phyloP scores from a whole-genome alignment of 176 grass and related monocot species.

The Carex parvula region DNA sequence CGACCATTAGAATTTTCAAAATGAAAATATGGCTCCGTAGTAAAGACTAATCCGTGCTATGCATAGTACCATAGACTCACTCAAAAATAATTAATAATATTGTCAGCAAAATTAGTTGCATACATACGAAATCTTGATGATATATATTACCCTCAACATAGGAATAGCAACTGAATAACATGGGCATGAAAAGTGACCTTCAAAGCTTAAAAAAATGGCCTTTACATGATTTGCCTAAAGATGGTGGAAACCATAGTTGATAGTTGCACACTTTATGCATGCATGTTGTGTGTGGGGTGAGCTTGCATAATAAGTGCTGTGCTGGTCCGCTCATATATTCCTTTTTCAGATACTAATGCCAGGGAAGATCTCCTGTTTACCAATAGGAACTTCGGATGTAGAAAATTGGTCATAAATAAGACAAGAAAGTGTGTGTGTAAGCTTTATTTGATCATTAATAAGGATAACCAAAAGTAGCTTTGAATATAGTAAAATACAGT shows the following conservation, averaged over 20 bases:
- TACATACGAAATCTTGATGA: neutral
- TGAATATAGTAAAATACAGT: neutral
- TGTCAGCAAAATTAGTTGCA: neutral
- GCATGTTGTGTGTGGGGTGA: neutral
- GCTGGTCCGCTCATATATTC: neutral
- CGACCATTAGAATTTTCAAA: too few species aligned
- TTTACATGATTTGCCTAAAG: neutral
- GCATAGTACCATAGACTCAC: too few species aligned
- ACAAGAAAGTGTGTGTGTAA: neutral
- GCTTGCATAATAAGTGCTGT: neutral
- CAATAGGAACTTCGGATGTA: neutral
- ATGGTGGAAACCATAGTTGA: neutral
- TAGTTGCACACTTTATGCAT: neutral
- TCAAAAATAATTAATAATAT: too few species aligned
- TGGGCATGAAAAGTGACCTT: neutral
- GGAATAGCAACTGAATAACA: neutral
- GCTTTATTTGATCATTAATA: neutral
- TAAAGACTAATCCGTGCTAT: too few species aligned
- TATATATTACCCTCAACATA: neutral
- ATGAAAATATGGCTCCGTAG: too few species aligned
- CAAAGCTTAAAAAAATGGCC: neutral
- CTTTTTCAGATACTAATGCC: neutral
- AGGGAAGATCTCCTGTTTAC: constrained; percentile 1
- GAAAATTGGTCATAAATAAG: neutral
- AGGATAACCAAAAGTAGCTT: neutral